A percentile compares a stretch with the other conserved stretches of the same genome.
These are phyloP conservation scores for Arthrinium phaeospermum DNA, from an alignment of 2,329 filamentous ascomycete species.

Conservation along the genomic window DNA sequence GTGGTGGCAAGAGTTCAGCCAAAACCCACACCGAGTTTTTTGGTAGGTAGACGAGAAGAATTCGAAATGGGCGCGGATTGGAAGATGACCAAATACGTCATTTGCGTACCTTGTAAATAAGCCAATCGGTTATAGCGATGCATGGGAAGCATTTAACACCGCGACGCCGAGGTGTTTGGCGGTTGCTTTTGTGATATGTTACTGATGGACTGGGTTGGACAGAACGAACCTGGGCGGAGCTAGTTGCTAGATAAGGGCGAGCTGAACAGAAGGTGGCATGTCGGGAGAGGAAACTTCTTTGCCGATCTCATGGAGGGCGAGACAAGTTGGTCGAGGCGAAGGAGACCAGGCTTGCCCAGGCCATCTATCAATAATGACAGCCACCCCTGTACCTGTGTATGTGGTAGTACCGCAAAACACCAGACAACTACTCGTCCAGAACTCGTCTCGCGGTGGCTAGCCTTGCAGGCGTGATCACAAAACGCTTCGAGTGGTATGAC, in stretches of 20 bases:
- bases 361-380: constrained; percentile 2
- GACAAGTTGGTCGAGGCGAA: neutral
- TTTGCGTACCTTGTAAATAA: neutral
- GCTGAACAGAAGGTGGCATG: neutral
- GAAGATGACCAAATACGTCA: constrained; percentile 1
- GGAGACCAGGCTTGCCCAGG: neutral
- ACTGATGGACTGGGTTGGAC: neutral
- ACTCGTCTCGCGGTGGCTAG: neutral
- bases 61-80: neutral
- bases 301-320: neutral
- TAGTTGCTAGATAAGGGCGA: neutral
- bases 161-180: neutral
- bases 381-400: neutral
- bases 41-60: neutral
- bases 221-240: neutral
- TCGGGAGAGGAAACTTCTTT: neutral
- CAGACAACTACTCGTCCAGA: neutral
- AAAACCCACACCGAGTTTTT: neutral
- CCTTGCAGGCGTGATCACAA: neutral
- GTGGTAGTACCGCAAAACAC: neutral
- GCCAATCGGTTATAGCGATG: neutral
- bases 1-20: neutral
- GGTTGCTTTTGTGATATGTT: constrained; percentile 5
- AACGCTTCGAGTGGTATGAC: constrained; percentile 3
- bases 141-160: neutral